Percentiles rank a stretch among this genome's conserved stretches.
Evolutionary conservation across 2,329 filamentous ascomycete genomes (phyloP).

Genomic region (Aspergillus tubingensis): DNA sequence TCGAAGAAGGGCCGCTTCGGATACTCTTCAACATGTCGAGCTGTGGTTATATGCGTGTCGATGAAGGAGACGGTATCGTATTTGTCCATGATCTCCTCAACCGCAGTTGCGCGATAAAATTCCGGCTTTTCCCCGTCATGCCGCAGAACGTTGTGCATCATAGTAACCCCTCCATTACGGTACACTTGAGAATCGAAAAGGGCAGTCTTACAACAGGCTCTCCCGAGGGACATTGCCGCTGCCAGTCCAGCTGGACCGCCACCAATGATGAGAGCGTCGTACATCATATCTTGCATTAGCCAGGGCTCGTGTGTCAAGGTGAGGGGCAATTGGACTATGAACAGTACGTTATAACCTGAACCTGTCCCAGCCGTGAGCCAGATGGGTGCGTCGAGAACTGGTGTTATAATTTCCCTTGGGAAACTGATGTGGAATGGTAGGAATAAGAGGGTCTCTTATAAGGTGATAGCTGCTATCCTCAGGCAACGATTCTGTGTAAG

Average conservation of each 20-base stretch:
- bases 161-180: not conserved
- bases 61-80: not conserved
- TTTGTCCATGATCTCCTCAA: not conserved
- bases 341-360: no score
- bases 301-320: no score
- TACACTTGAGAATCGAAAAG: conserved; percentile 3
- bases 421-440: no score
- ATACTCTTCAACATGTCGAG: no score
- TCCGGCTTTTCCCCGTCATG: not conserved
- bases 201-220: not conserved
- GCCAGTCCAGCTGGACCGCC: conserved; percentile 5
- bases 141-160: conserved; percentile 4
- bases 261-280: conserved; percentile 6
- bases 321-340: no score
- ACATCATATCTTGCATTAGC: not conserved
- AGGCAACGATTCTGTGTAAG: no score
- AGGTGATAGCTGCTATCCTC: no score
- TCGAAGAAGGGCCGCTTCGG: no score
- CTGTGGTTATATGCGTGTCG: not conserved
- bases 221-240: not conserved
- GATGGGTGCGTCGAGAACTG: no score
- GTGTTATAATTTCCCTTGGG: no score
- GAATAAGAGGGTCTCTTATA: no score
- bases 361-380: no score
- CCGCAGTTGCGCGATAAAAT: not conserved